Percentiles rank a stretch among this genome's conserved stretches.
phyloP scores from a whole-genome alignment of 2,329 filamentous ascomycete species.

The Cordyceps pruinosa region DNA sequence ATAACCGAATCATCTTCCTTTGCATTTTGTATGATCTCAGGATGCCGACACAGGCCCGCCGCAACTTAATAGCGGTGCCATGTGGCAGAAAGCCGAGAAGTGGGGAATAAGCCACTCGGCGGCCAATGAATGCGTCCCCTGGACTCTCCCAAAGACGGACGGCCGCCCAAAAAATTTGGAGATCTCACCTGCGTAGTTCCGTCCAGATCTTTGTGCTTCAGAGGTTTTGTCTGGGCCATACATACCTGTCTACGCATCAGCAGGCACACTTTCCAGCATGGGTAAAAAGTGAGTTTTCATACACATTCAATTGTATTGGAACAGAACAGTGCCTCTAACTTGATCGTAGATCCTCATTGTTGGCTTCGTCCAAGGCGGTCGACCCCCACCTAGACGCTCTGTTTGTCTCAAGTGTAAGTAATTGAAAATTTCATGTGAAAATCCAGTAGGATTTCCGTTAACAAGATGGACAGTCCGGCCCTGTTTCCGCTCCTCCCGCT shows the following conservation, averaged over 20 bases:
- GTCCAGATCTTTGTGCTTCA: not conserved
- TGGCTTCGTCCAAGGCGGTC: constrained; percentile 47
- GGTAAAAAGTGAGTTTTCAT: constrained; percentile 15
- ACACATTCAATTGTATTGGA: not conserved
- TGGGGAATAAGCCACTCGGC: not conserved
- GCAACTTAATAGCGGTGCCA: constrained; percentile 8
- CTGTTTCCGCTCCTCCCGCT: constrained; percentile 39
- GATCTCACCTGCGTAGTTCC: not conserved
- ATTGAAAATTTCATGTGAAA: not conserved
- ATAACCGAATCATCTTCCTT: not conserved
- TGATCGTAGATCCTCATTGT: constrained; percentile 28
- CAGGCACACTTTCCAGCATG: constrained; percentile 12
- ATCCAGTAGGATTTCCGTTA: constrained; percentile 1
- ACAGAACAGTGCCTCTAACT: constrained; percentile 11
- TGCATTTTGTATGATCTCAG: not conserved
- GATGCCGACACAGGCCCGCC: not conserved
- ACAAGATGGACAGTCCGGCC: constrained; percentile 37
- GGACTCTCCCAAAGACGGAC: not conserved
- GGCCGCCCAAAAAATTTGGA: constrained; percentile 10
- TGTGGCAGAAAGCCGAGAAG: not conserved
- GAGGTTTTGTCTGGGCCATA: not conserved
- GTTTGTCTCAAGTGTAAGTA: constrained; percentile 65
- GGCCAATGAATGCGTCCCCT: not conserved
- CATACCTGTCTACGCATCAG: not conserved
- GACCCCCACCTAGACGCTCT: constrained; percentile 64